Evolutionary conservation across 2,329 filamentous ascomycete genomes (phyloP).

Genomic region (Chaetomiaceae sp.): DNA sequence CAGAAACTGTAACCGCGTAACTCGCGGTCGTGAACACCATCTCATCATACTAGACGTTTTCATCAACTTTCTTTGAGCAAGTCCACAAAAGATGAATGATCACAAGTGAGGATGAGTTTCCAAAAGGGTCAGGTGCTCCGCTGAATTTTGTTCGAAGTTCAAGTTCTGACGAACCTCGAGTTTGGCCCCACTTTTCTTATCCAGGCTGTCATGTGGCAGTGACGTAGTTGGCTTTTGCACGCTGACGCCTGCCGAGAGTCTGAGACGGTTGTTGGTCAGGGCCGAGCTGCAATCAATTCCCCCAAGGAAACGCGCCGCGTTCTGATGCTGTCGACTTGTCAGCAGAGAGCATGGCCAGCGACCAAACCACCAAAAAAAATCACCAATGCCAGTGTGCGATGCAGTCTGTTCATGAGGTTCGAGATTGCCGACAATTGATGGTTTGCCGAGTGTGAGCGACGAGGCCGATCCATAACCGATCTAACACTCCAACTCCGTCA

Average conservation of each 20-base stretch:
- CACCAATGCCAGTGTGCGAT: background rate
- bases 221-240: slow-evolving; percentile 16
- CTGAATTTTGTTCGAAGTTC: too few relatives aligned
- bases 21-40: too few relatives aligned
- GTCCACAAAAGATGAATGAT: too few relatives aligned
- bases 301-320: background rate
- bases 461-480: background rate
- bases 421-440: background rate
- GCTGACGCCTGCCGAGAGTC: slow-evolving; percentile 2
- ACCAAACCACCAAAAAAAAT: background rate
- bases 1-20: too few relatives aligned
- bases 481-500: background rate
- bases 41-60: background rate
- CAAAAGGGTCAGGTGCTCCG: slow-evolving; percentile 2
- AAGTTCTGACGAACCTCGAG: too few relatives aligned
- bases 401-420: too few relatives aligned
- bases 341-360: background rate
- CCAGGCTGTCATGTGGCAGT: slow-evolving; percentile 21
- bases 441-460: background rate
- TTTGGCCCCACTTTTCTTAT: background rate
- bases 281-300: background rate
- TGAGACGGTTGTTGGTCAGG: background rate
- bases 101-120: too few relatives aligned
- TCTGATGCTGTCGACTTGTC: background rate
- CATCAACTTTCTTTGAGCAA: background rate